Conservation (phyloP, 305 asterid species). For the Fraxinus angustifolia region DNA sequence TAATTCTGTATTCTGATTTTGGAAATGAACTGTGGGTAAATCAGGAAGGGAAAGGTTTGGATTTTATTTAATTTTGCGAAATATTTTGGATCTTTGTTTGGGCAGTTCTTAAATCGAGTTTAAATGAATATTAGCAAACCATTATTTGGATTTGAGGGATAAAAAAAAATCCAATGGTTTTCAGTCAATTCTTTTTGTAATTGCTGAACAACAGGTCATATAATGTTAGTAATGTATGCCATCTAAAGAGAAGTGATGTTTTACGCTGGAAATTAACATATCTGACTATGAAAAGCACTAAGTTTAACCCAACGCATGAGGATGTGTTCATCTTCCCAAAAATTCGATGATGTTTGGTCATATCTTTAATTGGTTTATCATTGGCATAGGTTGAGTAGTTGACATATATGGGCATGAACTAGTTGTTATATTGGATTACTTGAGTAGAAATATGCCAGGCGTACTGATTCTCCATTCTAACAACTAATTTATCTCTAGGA, state of each 20-base stretch:
- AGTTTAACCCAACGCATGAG: neutral
- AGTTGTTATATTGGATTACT: neutral
- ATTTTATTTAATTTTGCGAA: constrained; percentile 6
- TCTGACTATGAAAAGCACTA: neutral
- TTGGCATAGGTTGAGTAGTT: neutral
- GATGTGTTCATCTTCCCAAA: neutral
- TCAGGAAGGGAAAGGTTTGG: constrained; percentile 12
- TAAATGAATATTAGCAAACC: neutral
- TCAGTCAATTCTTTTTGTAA: neutral
- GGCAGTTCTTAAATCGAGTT: neutral
- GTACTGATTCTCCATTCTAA: neutral
- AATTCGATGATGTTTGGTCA: neutral
- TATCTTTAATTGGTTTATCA: constrained; percentile 1
- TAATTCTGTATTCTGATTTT: neutral
- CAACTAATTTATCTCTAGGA: neutral
- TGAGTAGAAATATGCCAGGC: neutral
- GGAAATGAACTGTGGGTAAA: neutral
- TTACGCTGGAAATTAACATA: neutral
- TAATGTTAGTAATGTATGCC: neutral
- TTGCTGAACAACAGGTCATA: neutral
- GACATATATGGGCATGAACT: neutral
- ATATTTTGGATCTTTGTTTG: neutral
- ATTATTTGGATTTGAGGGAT: neutral
- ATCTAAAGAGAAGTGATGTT: neutral
- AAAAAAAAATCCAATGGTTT: neutral